A percentile compares a stretch with the other conserved stretches of the same genome.
These are phyloP conservation scores for Neoboletus brunneissimus DNA, from an alignment of 768 basidiomycete genomes.

Conservation along the genomic window DNA sequence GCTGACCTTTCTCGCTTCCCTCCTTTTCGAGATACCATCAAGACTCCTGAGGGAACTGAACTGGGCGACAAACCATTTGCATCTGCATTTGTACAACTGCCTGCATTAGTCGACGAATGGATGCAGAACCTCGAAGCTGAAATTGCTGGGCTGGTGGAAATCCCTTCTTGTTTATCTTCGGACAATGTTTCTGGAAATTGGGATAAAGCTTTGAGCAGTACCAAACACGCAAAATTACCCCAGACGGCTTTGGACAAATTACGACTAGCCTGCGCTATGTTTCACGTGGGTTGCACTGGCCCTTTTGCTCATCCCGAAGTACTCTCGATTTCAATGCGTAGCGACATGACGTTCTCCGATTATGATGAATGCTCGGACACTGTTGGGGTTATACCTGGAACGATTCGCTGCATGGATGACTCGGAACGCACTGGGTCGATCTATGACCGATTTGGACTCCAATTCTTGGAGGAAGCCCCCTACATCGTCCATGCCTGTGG, in stretches of 20 bases:
- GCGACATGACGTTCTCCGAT: neutral
- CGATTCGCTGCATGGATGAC: neutral
- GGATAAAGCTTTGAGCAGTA: too few species aligned
- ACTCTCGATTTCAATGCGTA: neutral
- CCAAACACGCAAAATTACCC: neutral
- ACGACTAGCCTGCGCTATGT: conserved; percentile 7
- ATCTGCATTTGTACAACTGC: neutral
- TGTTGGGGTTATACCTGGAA: neutral
- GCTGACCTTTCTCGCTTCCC: neutral
- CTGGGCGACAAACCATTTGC: neutral
- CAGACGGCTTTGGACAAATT: neutral
- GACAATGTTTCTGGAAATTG: too few species aligned
- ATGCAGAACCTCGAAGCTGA: neutral
- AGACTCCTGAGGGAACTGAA: neutral
- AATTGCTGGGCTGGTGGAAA: neutral
- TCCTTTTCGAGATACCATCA: neutral
- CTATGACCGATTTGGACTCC: neutral
- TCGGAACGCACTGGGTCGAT: neutral
- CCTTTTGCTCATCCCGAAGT: neutral
- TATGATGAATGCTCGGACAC: neutral
- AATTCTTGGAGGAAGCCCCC: conserved; percentile 9
- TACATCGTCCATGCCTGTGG: conserved; percentile 13
- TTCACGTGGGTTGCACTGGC: neutral
- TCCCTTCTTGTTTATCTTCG: neutral
- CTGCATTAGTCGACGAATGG: neutral